A percentile compares a stretch with the other conserved stretches of the same genome.
phyloP scores from a whole-genome alignment of 2,329 filamentous ascomycete species.

The Macroventuria anomochaeta region DNA sequence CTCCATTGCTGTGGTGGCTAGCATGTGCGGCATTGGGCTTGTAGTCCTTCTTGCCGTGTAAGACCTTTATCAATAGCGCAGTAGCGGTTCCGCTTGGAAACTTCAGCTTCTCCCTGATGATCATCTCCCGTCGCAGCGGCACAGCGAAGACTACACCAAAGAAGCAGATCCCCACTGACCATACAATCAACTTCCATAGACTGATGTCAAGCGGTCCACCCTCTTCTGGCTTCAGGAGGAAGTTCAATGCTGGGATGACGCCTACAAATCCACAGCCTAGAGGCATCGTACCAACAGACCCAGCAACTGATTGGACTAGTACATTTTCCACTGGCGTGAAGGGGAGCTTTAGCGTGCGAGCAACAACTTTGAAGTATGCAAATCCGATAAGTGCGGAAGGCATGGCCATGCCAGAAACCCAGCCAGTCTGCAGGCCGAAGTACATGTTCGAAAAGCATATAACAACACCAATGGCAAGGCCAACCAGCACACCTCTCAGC shows the following conservation, averaged over 20 bases:
- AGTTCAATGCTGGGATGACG: slow-evolving; percentile 91
- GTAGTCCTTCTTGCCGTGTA: slow-evolving; percentile 69
- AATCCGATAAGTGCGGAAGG: slow-evolving; percentile 93
- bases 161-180: slow-evolving; percentile 92
- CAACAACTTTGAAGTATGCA: slow-evolving; percentile 84
- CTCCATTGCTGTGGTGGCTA: slow-evolving; percentile 9
- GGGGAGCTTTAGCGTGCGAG: slow-evolving; percentile 74
- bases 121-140: slow-evolving; percentile 86
- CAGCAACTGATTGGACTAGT: slow-evolving; percentile 92
- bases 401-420: slow-evolving; percentile 93
- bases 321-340: slow-evolving; percentile 98
- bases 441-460: slow-evolving; percentile 99
- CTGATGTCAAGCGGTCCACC: slow-evolving; percentile 76
- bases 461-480: slow-evolving; percentile 82
- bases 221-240: slow-evolving; percentile 77
- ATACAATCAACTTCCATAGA: slow-evolving; percentile 80
- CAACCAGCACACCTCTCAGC: slow-evolving; percentile 76
- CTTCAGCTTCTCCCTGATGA: slow-evolving; percentile 88
- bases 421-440: slow-evolving; percentile 92
- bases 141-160: slow-evolving; percentile 98
- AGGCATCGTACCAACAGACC: slow-evolving; percentile 95
- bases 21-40: slow-evolving; percentile 15
- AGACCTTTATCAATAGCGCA: slow-evolving; percentile 86
- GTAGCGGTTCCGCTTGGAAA: slow-evolving; percentile 97
- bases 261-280: slow-evolving; percentile 95